These are phyloP conservation scores for Condylostoma magnum DNA, from an alignment of 169 alveolate species.

Conservation along the genomic window DNA sequence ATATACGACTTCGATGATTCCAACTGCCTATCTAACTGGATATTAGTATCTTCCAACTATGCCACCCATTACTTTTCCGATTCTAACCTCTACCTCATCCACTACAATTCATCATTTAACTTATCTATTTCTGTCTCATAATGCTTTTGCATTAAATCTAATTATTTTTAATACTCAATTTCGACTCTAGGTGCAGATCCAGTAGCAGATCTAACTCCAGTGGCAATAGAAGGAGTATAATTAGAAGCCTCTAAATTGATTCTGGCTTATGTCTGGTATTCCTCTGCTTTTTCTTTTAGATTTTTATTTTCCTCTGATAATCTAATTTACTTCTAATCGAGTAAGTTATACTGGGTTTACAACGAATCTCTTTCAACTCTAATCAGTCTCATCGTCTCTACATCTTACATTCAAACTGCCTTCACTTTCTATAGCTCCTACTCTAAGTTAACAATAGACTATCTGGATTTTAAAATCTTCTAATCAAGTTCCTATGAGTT, in stretches of 20 bases:
- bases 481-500: background rate
- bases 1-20: no score
- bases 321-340: slow-evolving; percentile 13
- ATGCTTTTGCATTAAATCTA: background rate
- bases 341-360: slow-evolving; percentile 7
- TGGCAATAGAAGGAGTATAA: background rate
- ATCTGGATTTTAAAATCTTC: background rate
- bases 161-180: slow-evolving; percentile 14
- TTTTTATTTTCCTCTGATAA: background rate
- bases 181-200: slow-evolving; percentile 20
- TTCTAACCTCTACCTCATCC: slow-evolving; percentile 12
- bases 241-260: slow-evolving; percentile 28
- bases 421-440: slow-evolving; percentile 18
- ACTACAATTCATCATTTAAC: slow-evolving; percentile 19
- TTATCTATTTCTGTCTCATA: slow-evolving; percentile 28
- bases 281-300: slow-evolving; percentile 17
- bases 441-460: background rate
- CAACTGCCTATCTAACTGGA: no score
- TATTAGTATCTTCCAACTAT: no score
- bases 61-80: slow-evolving; percentile 29
- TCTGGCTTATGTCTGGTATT: slow-evolving; percentile 4
- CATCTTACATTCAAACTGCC: slow-evolving; percentile 18
- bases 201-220: slow-evolving; percentile 16
- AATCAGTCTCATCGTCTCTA: slow-evolving; percentile 3
- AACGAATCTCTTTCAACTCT: slow-evolving; percentile 23